Evolutionary conservation across 2,329 filamentous ascomycete genomes (phyloP).

Genomic region (Mariannaea elegans): DNA sequence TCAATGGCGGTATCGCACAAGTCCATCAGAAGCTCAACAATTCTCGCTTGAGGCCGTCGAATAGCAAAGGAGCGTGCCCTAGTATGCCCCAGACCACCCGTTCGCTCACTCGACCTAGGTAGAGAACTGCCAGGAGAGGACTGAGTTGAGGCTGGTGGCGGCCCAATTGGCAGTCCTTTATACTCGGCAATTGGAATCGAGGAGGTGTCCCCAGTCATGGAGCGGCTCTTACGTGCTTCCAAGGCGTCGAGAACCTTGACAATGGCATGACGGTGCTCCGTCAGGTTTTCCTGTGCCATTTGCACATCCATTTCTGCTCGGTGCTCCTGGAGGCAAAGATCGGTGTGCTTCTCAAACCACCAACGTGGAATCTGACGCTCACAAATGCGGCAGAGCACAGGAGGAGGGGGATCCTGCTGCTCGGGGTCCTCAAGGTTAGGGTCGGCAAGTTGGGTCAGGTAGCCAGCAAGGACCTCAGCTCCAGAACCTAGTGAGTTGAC

Average conservation of each 20-base stretch:
- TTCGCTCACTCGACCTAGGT: slow-evolving; percentile 76
- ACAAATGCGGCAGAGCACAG: slow-evolving; percentile 94
- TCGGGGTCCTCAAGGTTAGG: slow-evolving; percentile 78
- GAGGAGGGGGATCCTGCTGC: slow-evolving; percentile 83
- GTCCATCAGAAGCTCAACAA: slow-evolving; percentile 93
- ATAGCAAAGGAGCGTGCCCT: slow-evolving; percentile 91
- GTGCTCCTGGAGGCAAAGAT: slow-evolving; percentile 94
- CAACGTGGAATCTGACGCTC: slow-evolving; percentile 96
- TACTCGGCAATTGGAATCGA: slow-evolving; percentile 76
- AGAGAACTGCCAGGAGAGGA: slow-evolving; percentile 78
- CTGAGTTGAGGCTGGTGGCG: slow-evolving; percentile 70
- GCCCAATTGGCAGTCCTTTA: slow-evolving; percentile 86
- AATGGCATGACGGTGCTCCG: slow-evolving; percentile 92
- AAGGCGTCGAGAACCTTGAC: slow-evolving; percentile 94
- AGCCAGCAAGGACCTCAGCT: slow-evolving; percentile 92
- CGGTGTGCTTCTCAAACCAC: slow-evolving; percentile 99
- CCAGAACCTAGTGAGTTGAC: slow-evolving; percentile 95
- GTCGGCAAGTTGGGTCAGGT: slow-evolving; percentile 89
- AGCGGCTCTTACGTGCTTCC: slow-evolving; percentile 78
- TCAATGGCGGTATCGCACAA: slow-evolving; percentile 95
- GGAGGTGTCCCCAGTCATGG: slow-evolving; percentile 63
- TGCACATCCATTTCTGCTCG: slow-evolving; percentile 98
- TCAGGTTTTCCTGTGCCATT: slow-evolving; percentile 89
- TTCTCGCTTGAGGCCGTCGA: slow-evolving; percentile 86
- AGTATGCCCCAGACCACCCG: slow-evolving; percentile 80